These are phyloP conservation scores for Alternaria ventricosa DNA, from an alignment of 2,329 filamentous ascomycete genomes.

Conservation along the genomic window DNA sequence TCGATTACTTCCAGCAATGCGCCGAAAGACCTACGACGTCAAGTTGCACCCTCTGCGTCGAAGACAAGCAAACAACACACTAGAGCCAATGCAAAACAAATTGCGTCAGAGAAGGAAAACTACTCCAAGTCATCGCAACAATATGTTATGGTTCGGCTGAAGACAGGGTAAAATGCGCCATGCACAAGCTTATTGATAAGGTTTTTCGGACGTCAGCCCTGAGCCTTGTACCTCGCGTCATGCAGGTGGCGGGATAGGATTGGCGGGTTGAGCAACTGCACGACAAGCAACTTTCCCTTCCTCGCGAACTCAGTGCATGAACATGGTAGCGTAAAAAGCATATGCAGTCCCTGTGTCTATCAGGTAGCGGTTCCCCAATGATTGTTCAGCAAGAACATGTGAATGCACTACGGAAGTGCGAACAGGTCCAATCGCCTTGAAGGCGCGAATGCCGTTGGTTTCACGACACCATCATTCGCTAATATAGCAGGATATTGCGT, in stretches of 20 bases:
- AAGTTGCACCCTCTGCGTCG: neutral
- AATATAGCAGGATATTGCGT: neutral
- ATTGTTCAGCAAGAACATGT: neutral
- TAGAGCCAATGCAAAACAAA: neutral
- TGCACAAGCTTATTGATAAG: neutral
- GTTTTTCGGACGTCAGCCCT: neutral
- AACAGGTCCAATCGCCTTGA: neutral
- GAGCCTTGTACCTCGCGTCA: conserved; percentile 1
- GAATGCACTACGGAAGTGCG: neutral
- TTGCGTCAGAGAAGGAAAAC: neutral
- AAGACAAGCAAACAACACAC: neutral
- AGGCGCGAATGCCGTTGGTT: neutral
- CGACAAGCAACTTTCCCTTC: neutral
- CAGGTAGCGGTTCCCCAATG: neutral
- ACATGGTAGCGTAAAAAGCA: neutral
- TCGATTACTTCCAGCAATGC: neutral
- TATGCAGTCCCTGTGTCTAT: neutral
- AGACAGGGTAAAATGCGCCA: neutral
- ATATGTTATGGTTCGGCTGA: neutral
- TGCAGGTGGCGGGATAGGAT: neutral
- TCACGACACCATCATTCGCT: neutral
- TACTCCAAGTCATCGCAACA: neutral
- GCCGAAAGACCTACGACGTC: neutral
- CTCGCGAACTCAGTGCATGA: too few relatives aligned
- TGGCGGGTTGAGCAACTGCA: neutral